Conservation (phyloP, 331 rosid genomes). For the Saraca asoca region DNA sequence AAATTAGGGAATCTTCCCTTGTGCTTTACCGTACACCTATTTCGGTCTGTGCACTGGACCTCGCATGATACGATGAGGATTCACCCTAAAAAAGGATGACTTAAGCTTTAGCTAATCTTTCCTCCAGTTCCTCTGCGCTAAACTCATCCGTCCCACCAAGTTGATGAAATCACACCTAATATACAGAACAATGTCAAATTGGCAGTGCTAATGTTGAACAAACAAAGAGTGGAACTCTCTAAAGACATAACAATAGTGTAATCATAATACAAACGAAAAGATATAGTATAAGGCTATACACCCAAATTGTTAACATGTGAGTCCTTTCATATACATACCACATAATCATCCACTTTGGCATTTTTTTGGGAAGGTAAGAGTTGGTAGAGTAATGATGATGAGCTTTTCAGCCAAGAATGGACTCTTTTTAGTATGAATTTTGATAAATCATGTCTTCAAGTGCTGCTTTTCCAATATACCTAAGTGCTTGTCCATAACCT, state of each 20-base stretch:
- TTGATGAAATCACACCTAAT: conserved; percentile 92
- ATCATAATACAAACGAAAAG: too few species aligned
- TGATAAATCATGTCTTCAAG: conserved; percentile 81
- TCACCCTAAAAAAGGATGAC: conserved; percentile 83
- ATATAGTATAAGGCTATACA: neutral
- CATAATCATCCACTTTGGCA: conserved; percentile 95
- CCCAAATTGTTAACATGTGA: neutral
- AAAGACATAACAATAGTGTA: neutral
- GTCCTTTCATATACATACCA: conserved; percentile 57
- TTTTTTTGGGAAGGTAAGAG: conserved; percentile 86
- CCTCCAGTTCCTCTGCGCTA: conserved; percentile 93
- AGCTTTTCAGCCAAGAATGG: conserved; percentile 93
- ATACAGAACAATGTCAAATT: conserved; percentile 28
- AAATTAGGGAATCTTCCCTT: conserved; percentile 78
- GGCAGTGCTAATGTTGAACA: conserved; percentile 1
- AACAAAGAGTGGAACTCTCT: neutral
- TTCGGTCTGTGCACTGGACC: conserved; percentile 53
- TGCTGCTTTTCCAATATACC: conserved; percentile 81
- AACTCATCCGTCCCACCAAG: conserved; percentile 94
- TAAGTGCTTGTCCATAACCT: conserved; percentile 94
- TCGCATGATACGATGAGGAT: conserved; percentile 59
- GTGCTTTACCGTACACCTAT: conserved; percentile 65
- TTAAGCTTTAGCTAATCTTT: conserved; percentile 90
- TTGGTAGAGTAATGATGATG: conserved; percentile 90
- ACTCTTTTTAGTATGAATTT: conserved; percentile 86